Evolutionary conservation across 768 basidiomycete genomes (phyloP).

Genomic region (Coprinopsis strossmayeri): DNA sequence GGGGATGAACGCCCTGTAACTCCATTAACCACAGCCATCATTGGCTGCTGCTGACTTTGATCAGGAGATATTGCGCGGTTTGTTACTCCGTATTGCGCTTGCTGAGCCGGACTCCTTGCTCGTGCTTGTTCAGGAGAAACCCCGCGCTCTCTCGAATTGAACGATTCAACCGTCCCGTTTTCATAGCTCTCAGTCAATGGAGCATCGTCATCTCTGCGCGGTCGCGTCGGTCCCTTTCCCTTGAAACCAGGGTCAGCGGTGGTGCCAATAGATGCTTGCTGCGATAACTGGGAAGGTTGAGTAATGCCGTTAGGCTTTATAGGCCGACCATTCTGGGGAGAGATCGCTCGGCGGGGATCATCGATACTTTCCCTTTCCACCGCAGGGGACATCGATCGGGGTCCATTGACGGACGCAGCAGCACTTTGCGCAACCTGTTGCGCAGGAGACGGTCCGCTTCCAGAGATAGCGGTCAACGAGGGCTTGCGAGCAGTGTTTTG

Average conservation of each 20-base stretch:
- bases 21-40: slow-evolving; percentile 14
- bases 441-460: slow-evolving; percentile 19
- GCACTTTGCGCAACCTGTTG: slow-evolving; percentile 15
- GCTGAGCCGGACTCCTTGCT: slow-evolving; percentile 54
- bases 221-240: slow-evolving; percentile 46
- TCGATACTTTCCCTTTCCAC: slow-evolving; percentile 23
- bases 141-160: slow-evolving; percentile 34
- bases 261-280: not conserved
- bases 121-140: slow-evolving; percentile 51
- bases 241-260: slow-evolving; percentile 21
- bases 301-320: slow-evolving; percentile 37
- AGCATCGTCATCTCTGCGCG: slow-evolving; percentile 40
- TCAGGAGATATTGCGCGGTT: slow-evolving; percentile 60
- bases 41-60: slow-evolving; percentile 10
- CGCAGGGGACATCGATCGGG: slow-evolving; percentile 61
- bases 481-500: slow-evolving; percentile 42
- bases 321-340: slow-evolving; percentile 47
- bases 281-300: slow-evolving; percentile 20
- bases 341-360: slow-evolving; percentile 59
- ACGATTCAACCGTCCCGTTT: slow-evolving; percentile 40
- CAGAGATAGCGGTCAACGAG: slow-evolving; percentile 35
- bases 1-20: slow-evolving; percentile 31
- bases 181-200: slow-evolving; percentile 47
- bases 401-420: slow-evolving; percentile 28
- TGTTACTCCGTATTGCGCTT: slow-evolving; percentile 22